Percentiles rank a stretch among this genome's conserved stretches.
Evolutionary conservation across 1,284 basidiomycete species (phyloP).

Genomic region (Cystobasidium sp.): DNA sequence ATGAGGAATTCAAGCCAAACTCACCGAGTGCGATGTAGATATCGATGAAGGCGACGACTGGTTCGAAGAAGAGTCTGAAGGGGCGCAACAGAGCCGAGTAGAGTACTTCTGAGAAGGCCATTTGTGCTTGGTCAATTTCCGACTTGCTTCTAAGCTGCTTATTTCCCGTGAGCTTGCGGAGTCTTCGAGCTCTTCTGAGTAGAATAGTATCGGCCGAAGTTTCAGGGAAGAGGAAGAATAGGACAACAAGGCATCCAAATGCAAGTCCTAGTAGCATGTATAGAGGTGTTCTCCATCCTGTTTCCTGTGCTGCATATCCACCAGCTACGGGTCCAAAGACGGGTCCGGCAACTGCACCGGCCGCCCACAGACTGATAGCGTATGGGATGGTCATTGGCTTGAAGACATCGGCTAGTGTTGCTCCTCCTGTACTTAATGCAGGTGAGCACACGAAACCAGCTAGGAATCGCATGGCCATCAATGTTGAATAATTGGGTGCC

Average conservation of each 20-base stretch:
- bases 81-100: slow-evolving; percentile 39
- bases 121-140: slow-evolving; percentile 53
- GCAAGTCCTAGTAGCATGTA: slow-evolving; percentile 51
- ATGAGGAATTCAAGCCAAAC: not conserved
- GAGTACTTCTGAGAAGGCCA: slow-evolving; percentile 30
- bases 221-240: slow-evolving; percentile 53
- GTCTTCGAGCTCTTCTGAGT: slow-evolving; percentile 54
- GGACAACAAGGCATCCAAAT: slow-evolving; percentile 18
- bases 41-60: slow-evolving; percentile 47
- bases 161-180: slow-evolving; percentile 57
- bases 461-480: slow-evolving; percentile 52
- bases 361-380: slow-evolving; percentile 53
- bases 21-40: slow-evolving; percentile 45
- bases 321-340: slow-evolving; percentile 40
- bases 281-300: slow-evolving; percentile 55
- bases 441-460: slow-evolving; percentile 58
- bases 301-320: slow-evolving; percentile 43
- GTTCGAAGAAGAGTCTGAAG: slow-evolving; percentile 43
- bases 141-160: slow-evolving; percentile 54
- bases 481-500: slow-evolving; percentile 48
- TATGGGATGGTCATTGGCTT: slow-evolving; percentile 51
- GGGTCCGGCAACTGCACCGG: slow-evolving; percentile 54
- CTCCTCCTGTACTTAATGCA: slow-evolving; percentile 58
- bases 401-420: slow-evolving; percentile 55
- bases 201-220: slow-evolving; percentile 57